These are phyloP conservation scores for Pseudogymnoascus sp. DNA, from an alignment of 2,329 filamentous ascomycete species.

Conservation along the genomic window DNA sequence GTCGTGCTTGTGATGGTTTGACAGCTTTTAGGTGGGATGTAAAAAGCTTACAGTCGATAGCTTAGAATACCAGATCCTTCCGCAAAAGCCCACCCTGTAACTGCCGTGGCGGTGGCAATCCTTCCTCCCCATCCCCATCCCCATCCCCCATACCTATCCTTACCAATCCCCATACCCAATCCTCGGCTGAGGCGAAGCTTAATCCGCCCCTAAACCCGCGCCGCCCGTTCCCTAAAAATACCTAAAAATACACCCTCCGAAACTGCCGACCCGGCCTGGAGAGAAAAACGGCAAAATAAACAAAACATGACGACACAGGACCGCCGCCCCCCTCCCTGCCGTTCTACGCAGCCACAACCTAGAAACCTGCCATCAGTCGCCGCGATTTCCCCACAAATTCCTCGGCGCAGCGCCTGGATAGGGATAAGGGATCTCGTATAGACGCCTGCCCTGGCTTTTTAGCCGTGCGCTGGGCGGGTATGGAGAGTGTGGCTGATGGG, in stretches of 20 bases:
- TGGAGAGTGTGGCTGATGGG: not conserved
- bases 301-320: not conserved
- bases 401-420: not conserved
- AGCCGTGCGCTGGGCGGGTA: not conserved
- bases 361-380: not conserved
- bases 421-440: not conserved
- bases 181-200: not conserved
- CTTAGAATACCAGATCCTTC: not conserved
- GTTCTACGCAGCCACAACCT: not conserved
- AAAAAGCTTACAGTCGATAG: not conserved
- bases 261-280: not conserved
- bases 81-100: not conserved
- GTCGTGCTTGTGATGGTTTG: not conserved
- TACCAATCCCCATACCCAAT: not conserved
- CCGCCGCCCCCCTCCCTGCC: too few species aligned
- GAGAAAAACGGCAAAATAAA: not conserved
- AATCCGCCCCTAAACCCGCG: not conserved
- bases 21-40: not conserved
- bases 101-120: not conserved
- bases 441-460: not conserved
- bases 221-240: not conserved
- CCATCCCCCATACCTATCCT: not conserved
- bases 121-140: too few species aligned
- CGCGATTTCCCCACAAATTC: not conserved
- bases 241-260: not conserved